Base-by-base conservation (phyloP, 2,329 filamentous ascomycete genomes). In the Phialemoniopsis sp. region DNA sequence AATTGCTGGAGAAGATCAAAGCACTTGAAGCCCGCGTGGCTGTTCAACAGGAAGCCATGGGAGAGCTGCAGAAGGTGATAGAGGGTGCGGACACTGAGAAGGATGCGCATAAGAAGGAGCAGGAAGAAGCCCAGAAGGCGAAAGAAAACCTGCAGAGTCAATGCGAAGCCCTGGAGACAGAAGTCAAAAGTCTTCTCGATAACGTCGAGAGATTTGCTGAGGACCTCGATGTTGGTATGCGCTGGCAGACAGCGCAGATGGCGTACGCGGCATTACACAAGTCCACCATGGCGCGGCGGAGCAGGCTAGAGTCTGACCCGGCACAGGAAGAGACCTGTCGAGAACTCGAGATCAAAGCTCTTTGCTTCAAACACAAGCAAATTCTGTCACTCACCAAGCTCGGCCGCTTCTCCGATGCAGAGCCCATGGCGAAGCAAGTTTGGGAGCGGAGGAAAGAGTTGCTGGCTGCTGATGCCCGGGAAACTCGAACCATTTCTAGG, bases 161-260 rank as follows among this genome's bases (percentile, higher is more conserved):
- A 12, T 36, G 34, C 34, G 8, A 29, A 15, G 10, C 34, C 7
- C 29, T 41, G 10, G 39, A 34, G 30, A 29, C 13, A 13, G 34
- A 41, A 19, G 21, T 41, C 14, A 19, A 28, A 29, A 21, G 33
- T 9, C 30, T 30, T 3, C 32, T 36, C 13, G 34, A 37, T 9
- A 36, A 29, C 15, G 14, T 41, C 32, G 34, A 41, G 26, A 36
- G 34, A 21, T 37, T 32, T 15, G 39, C 34, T 19, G 39, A 41
- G 28, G 39, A 41, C 19, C 34, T 41, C 5, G 39, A 41, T 13
- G 30, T 26, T 13, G 28, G 17, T 19, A 41, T 37, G 34, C 34
- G 34, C 19, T 41, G 39, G 39, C 13, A 29, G 13, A 37, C 39
- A 14, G 39, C 39, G 16, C 39, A 41, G 28, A 8, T 29, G 21